Base-by-base conservation (phyloP, 768 basidiomycete species). In the Hygrocybe coccinea region DNA sequence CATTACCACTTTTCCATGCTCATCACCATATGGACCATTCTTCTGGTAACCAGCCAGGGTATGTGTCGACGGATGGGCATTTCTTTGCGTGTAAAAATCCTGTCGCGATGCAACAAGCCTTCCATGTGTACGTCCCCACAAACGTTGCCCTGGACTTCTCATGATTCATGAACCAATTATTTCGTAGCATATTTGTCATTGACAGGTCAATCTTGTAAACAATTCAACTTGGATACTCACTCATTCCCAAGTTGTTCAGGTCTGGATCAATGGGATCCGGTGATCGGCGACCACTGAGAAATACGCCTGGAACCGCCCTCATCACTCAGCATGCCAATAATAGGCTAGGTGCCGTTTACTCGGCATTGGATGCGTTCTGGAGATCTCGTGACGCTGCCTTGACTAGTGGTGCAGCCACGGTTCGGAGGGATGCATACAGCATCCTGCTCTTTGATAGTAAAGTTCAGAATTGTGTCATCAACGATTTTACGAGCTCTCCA, bases 21-120 rank as follows among this genome's bases (percentile, higher is more conserved):
- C 63, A 67, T n/a, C 55, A 57, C 12, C 50, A 56, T n/a, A 19
- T 56, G 19, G 54, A 52, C 17, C 58, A 62, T 2, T 60, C 11
- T n/a, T 64, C n/a, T 59, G 61, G 3, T 35, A n/a, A 4, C 35
- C 72, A 69, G 0, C 19, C 64, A 5, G 76, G 82, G 4, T 79
- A 85, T 59, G 57, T 81, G 37, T 84, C 83, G 2, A 68, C 67
- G n/a, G 83, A 85, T 45, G 83, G 84, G 0, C 84, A 85, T 62
- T 58, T 71, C 9, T 85, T 82, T 55, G 22, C 64, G 1, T 85
- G 83, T 66, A 71, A 71, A 51, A 81, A 84, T 58, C 84, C 84
- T 1, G 71, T 69, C 1, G 69, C 76, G 7, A 64, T 79, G 65
- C 77, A 76, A 17, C 81, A 78, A 59, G 73, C 83, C 0, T 84